Conservation (phyloP, 1,284 basidiomycete species). For the Sphaerobolus stellatus region DNA sequence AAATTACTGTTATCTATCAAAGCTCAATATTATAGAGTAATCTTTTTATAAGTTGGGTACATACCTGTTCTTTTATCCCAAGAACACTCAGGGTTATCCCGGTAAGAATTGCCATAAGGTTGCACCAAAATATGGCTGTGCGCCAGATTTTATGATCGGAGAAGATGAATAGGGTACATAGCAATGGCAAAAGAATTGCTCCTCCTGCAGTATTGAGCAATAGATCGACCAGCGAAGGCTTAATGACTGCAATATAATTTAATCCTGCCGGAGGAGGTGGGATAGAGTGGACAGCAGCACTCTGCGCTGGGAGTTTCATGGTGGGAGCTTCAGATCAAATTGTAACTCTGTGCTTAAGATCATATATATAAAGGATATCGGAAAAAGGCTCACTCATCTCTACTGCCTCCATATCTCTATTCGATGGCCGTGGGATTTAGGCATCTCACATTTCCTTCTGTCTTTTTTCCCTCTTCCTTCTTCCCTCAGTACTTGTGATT, state of each 20-base stretch:
- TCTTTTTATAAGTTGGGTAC: constrained; percentile 15
- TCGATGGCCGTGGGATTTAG: too few species aligned
- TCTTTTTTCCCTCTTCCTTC: too few species aligned
- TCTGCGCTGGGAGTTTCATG: too few species aligned
- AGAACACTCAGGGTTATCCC: constrained; percentile 27
- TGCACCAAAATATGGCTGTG: constrained; percentile 32
- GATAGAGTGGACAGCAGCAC: neutral
- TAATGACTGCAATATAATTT: constrained; percentile 26
- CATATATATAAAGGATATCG: too few species aligned
- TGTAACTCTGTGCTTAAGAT: too few species aligned
- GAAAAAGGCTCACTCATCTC: too few species aligned
- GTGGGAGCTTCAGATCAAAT: too few species aligned
- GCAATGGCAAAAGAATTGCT: constrained; percentile 29
- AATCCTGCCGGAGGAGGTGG: constrained; percentile 22
- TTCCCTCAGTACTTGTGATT: too few species aligned
- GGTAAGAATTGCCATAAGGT: constrained; percentile 26
- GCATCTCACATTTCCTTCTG: too few species aligned
- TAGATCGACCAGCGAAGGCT: constrained; percentile 28
- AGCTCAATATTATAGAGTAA: neutral
- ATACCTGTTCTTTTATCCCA: neutral
- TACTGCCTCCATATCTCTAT: too few species aligned
- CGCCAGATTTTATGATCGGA: constrained; percentile 25
- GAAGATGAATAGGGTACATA: constrained; percentile 29
- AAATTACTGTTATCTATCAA: constrained; percentile 17
- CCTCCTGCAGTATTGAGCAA: constrained; percentile 29